Base-by-base conservation (phyloP, 2,329 filamentous ascomycete genomes). In the Tolypocladium album region DNA sequence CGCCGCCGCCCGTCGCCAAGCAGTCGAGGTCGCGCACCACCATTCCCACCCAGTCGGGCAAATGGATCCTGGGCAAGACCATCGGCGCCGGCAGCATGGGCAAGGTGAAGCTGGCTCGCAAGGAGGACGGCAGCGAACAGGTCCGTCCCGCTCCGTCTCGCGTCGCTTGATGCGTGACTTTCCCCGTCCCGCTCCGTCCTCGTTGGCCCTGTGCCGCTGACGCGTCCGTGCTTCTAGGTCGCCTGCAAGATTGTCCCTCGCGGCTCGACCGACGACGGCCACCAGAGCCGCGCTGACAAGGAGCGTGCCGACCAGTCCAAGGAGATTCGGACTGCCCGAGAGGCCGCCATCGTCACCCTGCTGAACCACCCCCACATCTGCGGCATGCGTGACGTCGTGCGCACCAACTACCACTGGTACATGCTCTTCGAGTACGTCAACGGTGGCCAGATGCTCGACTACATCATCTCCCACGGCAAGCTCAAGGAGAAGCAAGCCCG, bases 351-450 rank as follows among this genome's bases (percentile, higher is more conserved):
- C 70, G 93, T 97, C 64, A 96, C 90, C 34, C 85, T 99, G 56
- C 83, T 97, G 60, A 91, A 92, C 70, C 94, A 97, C 69, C 94
- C 93, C 17, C 95, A 96, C 71, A 95, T 99, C 61, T 97, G 94
- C 72, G 92, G 90, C 61, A 89, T 99, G 82, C 87, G 92, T 65
- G 94, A 99, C 76, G 92, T 97, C 34, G 89, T 97, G 60, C 88
- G 92, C 61, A 97, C 94, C 57, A 93, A 94, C 69, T 94, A 97
- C 72, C 94, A 99, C 75, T 99, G 94, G 94, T 99, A 99, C 76
- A 99, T 99, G 94, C 86, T 99, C 58, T 99, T 96, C 71, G 94
- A 99, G 77, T 97, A 94, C 73, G 94, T 99, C 74, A 97, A 99
- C 71, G 94, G 94, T 56, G 94, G 94, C 22, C 94, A 99, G 76